Evolutionary conservation across 768 basidiomycete genomes (phyloP), one percentile per base, ranked within the genome.

Genomic region (Leccinum rimulosum): DNA sequence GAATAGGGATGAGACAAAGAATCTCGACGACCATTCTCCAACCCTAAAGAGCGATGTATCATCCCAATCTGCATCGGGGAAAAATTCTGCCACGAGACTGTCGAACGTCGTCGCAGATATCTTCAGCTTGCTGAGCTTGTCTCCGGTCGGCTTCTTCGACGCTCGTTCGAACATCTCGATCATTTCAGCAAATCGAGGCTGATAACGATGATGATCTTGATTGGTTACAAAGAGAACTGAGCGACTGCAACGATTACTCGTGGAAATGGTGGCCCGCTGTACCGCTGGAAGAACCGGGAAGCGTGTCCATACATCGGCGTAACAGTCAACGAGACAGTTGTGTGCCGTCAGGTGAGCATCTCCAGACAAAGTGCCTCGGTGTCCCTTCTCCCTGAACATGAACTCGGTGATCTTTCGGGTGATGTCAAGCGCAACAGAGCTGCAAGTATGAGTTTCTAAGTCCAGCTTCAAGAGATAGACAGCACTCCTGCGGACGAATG

Each of bases 1-100:
- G 86, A 33, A 87, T 85, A 1, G 86, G 85, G 56, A 87, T 84
- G 19, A 87, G 74, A 56, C 85, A 87, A 6, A 87, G 66, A 1
- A 86, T 64, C 27, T 84, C 81, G 2, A 83, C 82, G 2, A 87
- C 86, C 85, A 87, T 66, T 87, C 84, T 38, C 86, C 85, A 3
- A 74, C 68, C 27, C 70, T 71, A 65, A 81, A 81, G 2, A 59
- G 53, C 0, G 82, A 82, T 6, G 67, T 54, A 17, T 66, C 2
- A 0, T 49, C 48, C 70, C 74, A 74, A 7, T 67, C 62, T 3
- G 49, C 22, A 47, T 50, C 51, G 15, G 36, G 50, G 28, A 53
- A 50, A 31, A 63, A 54, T 19, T 53, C 49, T 14, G 45, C 49
- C 27, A 53, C 10, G 48, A 80, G 71, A 14, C 51, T 53, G 15